Base-by-base conservation (phyloP, 441 rosid species). In the Brassica balearica region DNA sequence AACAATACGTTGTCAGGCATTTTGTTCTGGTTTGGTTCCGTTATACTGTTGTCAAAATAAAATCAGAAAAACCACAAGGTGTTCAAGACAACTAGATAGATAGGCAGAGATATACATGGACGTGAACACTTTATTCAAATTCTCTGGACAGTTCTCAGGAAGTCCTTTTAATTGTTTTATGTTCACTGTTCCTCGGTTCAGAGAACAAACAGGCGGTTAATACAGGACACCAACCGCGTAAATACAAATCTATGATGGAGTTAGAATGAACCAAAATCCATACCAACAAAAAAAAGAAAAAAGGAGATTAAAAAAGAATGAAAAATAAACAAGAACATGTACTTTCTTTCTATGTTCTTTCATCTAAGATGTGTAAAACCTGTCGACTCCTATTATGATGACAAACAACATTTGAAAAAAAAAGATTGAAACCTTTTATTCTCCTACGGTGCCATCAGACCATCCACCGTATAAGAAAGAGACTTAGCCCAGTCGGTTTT, bases 401-500 rank as follows among this genome's bases (percentile, higher is more conserved):
- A 75, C 77, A 72, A 76, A 67, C 80, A 81, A 72, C 72, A 80
- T 71, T 66, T 60, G 3, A 20, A 75, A 17, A 23, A 48, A 75
- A 48, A 75, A 25, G 27, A 65, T 66, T 55, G 64, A 36, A 65
- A 76, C 48, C 66, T 76, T 80, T 80, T 76, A 69, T 71, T 67
- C 72, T 71, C 69, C 82, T 75, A 96, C 0, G 97, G 98, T 46
- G 98, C 98, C 98, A 96, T 96, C 82, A 96, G 82, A 79, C 98
- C 98, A 65, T 94, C 98, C 65, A 96, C 92, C 2, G 98, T 96
- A 84, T 94, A 90, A 34, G 98, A 93, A 75, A 94, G 98, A 72
- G 97, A 89, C 84, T 92, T 93, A 6, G 98, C 99, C 99, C 98
- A 96, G 86, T 93, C 98, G 17, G 91, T 94, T 82, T 86, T 91